These are phyloP conservation scores for apple (Malus domestica) DNA, from an alignment of 306 rosid species.

Conservation along the genomic window DNA sequence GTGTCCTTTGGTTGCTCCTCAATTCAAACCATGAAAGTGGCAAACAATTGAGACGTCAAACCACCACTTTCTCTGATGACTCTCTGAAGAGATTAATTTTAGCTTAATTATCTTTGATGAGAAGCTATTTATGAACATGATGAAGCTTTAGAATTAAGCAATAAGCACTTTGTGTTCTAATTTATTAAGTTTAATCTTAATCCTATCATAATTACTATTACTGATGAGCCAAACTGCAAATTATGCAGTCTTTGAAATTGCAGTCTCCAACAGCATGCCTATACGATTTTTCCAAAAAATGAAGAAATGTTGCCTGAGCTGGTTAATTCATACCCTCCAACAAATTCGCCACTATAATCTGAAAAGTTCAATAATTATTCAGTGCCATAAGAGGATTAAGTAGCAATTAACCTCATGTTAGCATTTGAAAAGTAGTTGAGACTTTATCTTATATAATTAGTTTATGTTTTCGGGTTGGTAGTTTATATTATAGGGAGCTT, in stretches of 20 bases:
- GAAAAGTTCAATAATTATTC: too few species aligned
- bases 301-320: too few species aligned
- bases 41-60: constrained; percentile 8
- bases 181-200: background rate
- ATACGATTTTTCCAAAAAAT: background rate
- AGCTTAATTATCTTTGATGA: constrained; percentile 5
- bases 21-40: constrained; percentile 5
- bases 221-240: background rate
- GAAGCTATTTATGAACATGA: background rate
- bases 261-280: background rate
- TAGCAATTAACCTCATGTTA: too few species aligned
- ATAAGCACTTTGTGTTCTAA: background rate
- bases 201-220: background rate
- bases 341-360: too few species aligned
- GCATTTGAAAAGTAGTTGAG: too few species aligned
- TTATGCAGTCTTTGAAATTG: background rate
- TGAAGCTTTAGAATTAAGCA: constrained; percentile 3
- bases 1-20: background rate
- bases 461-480: too few species aligned
- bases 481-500: too few species aligned
- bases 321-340: too few species aligned
- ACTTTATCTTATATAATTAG: too few species aligned
- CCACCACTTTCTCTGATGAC: background rate
- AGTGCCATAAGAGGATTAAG: too few species aligned
- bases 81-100: background rate